Evolutionary conservation across 2,329 filamentous ascomycete genomes (phyloP).

Genomic region (Falciphora oryzae): DNA sequence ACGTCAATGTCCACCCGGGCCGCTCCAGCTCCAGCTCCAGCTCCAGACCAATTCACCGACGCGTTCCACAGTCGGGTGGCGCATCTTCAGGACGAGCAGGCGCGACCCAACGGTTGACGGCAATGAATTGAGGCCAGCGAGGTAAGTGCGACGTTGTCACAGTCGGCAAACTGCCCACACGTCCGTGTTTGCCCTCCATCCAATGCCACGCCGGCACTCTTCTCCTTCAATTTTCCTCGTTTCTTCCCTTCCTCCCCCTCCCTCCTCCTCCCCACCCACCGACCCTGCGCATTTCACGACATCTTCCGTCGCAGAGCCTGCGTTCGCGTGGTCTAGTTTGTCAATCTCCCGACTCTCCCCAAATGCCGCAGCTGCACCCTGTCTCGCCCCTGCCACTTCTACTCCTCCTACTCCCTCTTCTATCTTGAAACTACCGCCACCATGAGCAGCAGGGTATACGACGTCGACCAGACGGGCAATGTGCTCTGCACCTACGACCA

Average conservation of each 20-base stretch:
- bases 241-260: not conserved
- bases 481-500: constrained; percentile 28
- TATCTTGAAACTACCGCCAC: constrained; percentile 5
- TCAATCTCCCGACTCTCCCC: not conserved
- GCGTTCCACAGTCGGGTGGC: not conserved
- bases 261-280: not conserved
- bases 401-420: not conserved
- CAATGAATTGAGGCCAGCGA: constrained; percentile 1
- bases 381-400: not conserved
- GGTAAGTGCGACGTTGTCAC: not conserved
- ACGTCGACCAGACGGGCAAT: constrained; percentile 32
- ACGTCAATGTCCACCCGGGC: not conserved
- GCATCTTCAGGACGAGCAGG: not conserved
- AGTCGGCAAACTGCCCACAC: not conserved
- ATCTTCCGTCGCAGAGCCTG: not conserved
- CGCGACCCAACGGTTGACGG: not conserved
- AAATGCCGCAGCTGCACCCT: not conserved
- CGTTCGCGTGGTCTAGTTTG: not conserved
- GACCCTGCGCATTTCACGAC: not conserved
- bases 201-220: not conserved
- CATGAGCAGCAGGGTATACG: constrained; percentile 27
- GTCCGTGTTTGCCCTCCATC: not conserved
- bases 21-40: not conserved
- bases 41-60: not conserved
- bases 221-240: not conserved